Percentiles rank a stretch among this genome's conserved stretches.
These are phyloP conservation scores for Tylopilus subfusipes DNA, from an alignment of 768 basidiomycete species.

Conservation along the genomic window DNA sequence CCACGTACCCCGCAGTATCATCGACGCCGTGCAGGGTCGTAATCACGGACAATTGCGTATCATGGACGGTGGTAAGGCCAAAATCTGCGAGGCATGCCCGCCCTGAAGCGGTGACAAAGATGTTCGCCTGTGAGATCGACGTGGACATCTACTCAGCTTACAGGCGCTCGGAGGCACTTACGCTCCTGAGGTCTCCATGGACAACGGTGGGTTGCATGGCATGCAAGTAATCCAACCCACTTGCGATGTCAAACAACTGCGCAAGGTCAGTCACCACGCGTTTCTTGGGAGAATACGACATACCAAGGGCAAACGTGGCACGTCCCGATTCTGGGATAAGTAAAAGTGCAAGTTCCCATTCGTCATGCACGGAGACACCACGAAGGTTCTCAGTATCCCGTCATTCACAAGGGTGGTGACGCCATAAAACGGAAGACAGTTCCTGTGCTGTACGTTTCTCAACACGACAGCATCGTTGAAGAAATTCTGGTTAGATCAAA, in stretches of 20 bases:
- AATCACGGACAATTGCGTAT: conserved; percentile 12
- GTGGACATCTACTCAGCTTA: neutral
- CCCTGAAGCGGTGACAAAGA: conserved; percentile 25
- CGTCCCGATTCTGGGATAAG: conserved; percentile 24
- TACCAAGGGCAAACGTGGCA: conserved; percentile 33
- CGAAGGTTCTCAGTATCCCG: conserved; percentile 13
- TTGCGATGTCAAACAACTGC: conserved; percentile 38
- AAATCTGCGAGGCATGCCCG: conserved; percentile 34
- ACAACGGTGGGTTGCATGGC: conserved; percentile 36
- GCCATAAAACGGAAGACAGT: conserved; percentile 33
- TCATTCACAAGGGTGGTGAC: conserved; percentile 11
- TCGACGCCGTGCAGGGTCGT: conserved; percentile 14
- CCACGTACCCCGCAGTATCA: conserved; percentile 28
- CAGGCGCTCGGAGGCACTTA: conserved; percentile 17
- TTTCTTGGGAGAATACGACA: conserved; percentile 2
- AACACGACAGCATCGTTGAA: conserved; percentile 30
- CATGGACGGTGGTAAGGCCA: conserved; percentile 22
- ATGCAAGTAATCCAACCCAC: conserved; percentile 39
- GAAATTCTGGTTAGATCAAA: conserved; percentile 21
- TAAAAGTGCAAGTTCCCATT: conserved; percentile 33
- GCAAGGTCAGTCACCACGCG: neutral
- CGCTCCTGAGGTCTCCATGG: conserved; percentile 44
- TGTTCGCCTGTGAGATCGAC: conserved; percentile 20
- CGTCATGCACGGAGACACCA: conserved; percentile 27
- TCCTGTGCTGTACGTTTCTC: conserved; percentile 28